Conservation (phyloP, 305 asterid species). For the Fraxinus paxiana region DNA sequence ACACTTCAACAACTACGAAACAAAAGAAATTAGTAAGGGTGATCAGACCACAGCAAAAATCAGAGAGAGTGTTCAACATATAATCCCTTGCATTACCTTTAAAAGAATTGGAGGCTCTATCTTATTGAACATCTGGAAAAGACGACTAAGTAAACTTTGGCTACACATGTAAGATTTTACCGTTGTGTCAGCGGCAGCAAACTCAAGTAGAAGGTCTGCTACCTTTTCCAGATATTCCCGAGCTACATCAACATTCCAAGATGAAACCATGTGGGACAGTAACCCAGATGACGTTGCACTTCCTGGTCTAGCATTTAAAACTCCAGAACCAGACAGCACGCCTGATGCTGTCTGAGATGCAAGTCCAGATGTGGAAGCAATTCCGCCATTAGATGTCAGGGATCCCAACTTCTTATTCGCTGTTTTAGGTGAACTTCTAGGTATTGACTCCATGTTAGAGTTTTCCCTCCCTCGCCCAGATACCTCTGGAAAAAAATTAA, state of each 20-base stretch:
- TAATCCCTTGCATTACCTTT: constrained; percentile 49
- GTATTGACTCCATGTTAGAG: constrained; percentile 58
- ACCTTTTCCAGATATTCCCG: constrained; percentile 93
- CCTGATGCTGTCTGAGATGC: constrained; percentile 90
- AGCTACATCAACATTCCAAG: constrained; percentile 94
- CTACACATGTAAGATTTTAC: constrained; percentile 95
- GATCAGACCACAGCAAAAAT: constrained; percentile 8
- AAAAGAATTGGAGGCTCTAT: constrained; percentile 92
- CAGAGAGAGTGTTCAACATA: constrained; percentile 13
- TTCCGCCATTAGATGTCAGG: constrained; percentile 50
- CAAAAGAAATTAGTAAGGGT: constrained; percentile 21
- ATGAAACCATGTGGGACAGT: constrained; percentile 76
- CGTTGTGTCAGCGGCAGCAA: constrained; percentile 85
- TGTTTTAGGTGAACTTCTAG: constrained; percentile 67
- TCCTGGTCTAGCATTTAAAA: constrained; percentile 92
- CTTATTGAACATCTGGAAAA: constrained; percentile 96
- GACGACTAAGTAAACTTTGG: constrained; percentile 95
- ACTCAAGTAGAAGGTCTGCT: constrained; percentile 95
- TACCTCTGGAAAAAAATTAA: constrained; percentile 58
- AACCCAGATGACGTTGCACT: constrained; percentile 96
- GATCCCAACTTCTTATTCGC: constrained; percentile 68
- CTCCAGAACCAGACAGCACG: constrained; percentile 95
- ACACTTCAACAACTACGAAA: constrained; percentile 77
- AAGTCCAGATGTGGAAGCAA: constrained; percentile 58
- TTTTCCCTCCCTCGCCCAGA: constrained; percentile 84